Base-by-base conservation (phyloP, 495 filamentous ascomycete genomes). In the Jackrogersella minutella region DNA sequence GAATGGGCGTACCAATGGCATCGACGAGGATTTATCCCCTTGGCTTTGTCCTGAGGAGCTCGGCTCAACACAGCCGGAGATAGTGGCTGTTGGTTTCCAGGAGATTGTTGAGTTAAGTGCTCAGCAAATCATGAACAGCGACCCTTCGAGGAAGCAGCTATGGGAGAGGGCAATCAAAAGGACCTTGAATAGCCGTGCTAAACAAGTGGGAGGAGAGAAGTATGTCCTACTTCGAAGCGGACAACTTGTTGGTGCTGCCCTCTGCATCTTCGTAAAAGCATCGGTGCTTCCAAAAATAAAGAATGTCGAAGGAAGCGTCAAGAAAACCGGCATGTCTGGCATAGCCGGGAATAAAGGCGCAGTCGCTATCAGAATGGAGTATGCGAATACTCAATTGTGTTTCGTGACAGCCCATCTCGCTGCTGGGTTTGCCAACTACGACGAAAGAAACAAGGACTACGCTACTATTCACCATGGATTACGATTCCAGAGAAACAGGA, bases 331-430 rank as follows among this genome's bases (percentile, higher is more conserved):
- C 10, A 88, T 99, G 81, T 97, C 93, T 30, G 95, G 95, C 2
- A 95, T 98, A 80, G 96, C 94, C 14, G 95, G 95, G 10, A 99
- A 99, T 74, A 99, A 99, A 79, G 95, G 95, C 9, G 95, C 96
- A 3, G 96, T 97, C 30, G 96, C 96, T 7, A 97, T 99, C 63
- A 89, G 95, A 1, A 89, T 99, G 78, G 94, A 99, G 51, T 97
- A 91, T 69, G 93, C 89, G n/a, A 93, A 90, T 65, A 97, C 94
- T 1, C 89, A 91, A 10, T 82, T 99, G 21, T 97, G 95, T 75
- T 97, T 99, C 60, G 91, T 99, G 6, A 98, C 95, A 4, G 96
- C 96, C 9, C 95, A 99, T 84, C 81, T 99, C 67, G 95, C 95
- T 37, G 96, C 95, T 30, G 95, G 95, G 1, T 98, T 98, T 78